phyloP scores from a whole-genome alignment of 2,329 filamentous ascomycete species.

The Fusarium sororula region DNA sequence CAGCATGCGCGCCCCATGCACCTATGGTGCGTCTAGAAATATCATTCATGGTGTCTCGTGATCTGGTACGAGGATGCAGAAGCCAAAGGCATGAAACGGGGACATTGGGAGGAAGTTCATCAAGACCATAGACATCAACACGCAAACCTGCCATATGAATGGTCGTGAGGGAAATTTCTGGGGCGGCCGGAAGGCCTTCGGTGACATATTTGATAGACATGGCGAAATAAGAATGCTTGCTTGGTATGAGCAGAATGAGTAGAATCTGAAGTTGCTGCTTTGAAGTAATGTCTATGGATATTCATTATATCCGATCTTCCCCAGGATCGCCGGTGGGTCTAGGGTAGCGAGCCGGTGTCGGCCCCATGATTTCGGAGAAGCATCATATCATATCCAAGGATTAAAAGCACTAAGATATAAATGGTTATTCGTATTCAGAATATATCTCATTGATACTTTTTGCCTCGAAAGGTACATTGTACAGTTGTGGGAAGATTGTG shows the following conservation, averaged over 20 bases:
- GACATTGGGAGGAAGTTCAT: constrained; percentile 69
- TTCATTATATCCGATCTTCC: neutral
- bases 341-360: constrained; percentile 21
- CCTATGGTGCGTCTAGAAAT: constrained; percentile 74
- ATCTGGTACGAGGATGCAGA: constrained; percentile 80
- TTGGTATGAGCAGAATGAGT: neutral
- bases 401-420: neutral
- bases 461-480: neutral
- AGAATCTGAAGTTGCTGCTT: neutral
- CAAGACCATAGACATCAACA: constrained; percentile 81
- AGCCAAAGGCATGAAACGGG: constrained; percentile 87
- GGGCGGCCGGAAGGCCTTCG: constrained; percentile 51
- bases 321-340: constrained; percentile 27
- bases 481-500: neutral
- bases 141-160: constrained; percentile 81
- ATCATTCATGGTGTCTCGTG: constrained; percentile 77
- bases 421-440: neutral
- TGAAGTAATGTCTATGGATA: neutral
- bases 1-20: constrained; percentile 67
- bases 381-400: neutral
- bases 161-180: constrained; percentile 68
- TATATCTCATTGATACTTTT: neutral
- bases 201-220: constrained; percentile 47
- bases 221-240: neutral
- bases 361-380: neutral